Evolutionary conservation across 306 rosid genomes (phyloP), one percentile per base, ranked within the genome.

Genomic region (Cucurbita ficifolia): DNA sequence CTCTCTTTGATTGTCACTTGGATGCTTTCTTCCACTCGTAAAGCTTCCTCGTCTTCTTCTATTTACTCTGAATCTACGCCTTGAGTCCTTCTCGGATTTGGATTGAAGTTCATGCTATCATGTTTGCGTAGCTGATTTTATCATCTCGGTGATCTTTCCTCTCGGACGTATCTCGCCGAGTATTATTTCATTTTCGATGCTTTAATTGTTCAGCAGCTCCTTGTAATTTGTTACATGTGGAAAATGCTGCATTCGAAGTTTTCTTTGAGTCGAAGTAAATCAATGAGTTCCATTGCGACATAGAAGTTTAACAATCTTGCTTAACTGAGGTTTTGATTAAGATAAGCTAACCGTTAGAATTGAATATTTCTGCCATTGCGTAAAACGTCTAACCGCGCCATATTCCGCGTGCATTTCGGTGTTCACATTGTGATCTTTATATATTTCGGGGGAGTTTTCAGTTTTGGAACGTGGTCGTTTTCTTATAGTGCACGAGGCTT

Each of bases 1-100:
- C 12, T 4, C 48, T 63, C 70, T 63, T 18, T n/a, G 1, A 19
- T 64, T 7, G 52, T 42, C 24, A 42, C 19, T 53, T 52, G 29
- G 57, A 62, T 69, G 72, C 78, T 78, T 73, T 77, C 72, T 76
- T 75, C 80, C 78, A 55, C 78, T 64, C 62, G 52, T 74, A 59
- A 77, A 78, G 76, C 72, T 69, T 73, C 74, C 48, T 35, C 74
- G 18, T 77, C 77, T 72, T 59, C 80, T 69, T 45, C 9, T 51
- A 49, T 78, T 76, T 69, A 64, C 76, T 64, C 62, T 33, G 14
- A 75, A 71, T 81, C 82, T 74, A 78, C 79, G 74, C 17, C 33
- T 21, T 55, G 62, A 14, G 62, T 35, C 55, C 14, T 83, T 39
- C 57, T 39, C 13, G 39, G 21, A 21, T 68, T 67, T 67, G 9